Conservation (phyloP, 805 yeast species). For the Lipomyces spencermartinsiae region DNA sequence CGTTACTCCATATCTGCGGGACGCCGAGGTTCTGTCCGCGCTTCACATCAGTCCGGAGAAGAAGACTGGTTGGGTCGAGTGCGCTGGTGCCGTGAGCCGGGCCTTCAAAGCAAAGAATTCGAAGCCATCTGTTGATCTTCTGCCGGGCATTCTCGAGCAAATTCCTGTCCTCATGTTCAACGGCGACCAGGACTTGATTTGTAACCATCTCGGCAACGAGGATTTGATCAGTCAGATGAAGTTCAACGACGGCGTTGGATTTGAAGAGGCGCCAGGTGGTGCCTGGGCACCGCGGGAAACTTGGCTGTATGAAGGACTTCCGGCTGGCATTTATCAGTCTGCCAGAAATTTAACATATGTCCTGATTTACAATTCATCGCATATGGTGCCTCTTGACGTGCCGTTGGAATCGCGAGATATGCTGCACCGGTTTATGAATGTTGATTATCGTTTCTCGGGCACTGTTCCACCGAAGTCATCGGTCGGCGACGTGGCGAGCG, state of each 20-base stretch:
- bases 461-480: constrained; percentile 21
- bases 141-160: constrained; percentile 68
- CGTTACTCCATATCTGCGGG: constrained; percentile 59
- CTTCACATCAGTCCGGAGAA: constrained; percentile 55
- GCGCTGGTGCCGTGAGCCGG: constrained; percentile 64
- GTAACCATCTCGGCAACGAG: constrained; percentile 81
- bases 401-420: constrained; percentile 74
- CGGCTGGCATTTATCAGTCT: constrained; percentile 55
- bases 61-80: constrained; percentile 73
- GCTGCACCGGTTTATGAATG: constrained; percentile 54
- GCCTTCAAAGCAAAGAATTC: constrained; percentile 60
- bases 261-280: constrained; percentile 42
- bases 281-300: constrained; percentile 41
- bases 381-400: constrained; percentile 90
- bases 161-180: constrained; percentile 74
- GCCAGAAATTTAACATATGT: constrained; percentile 80
- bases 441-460: constrained; percentile 29
- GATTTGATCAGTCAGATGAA: constrained; percentile 63
- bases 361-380: constrained; percentile 76
- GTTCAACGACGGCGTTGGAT: constrained; percentile 63
- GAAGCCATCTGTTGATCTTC: constrained; percentile 64
- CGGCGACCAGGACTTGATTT: constrained; percentile 88
- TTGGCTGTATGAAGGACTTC: constrained; percentile 57
- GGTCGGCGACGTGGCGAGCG: constrained; percentile 19
- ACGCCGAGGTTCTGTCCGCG: constrained; percentile 54